phyloP scores from a whole-genome alignment of 768 basidiomycete species.

The Phylloporus sp. region DNA sequence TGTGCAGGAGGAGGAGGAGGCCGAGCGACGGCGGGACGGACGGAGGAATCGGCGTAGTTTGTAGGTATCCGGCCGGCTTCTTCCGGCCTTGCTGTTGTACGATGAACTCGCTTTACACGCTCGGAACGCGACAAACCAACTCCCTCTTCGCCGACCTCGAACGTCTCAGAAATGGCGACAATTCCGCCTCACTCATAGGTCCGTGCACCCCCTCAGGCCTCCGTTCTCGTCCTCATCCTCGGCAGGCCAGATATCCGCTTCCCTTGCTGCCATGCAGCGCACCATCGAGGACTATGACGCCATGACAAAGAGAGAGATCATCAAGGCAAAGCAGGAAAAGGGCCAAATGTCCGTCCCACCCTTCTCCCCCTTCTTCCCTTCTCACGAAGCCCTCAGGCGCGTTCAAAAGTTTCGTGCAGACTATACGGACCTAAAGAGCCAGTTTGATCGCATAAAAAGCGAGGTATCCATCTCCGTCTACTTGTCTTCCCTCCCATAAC shows the following conservation, averaged over 20 bases:
- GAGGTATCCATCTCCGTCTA: slow-evolving; percentile 32
- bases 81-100: slow-evolving; percentile 8
- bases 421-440: slow-evolving; percentile 72
- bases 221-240: slow-evolving; percentile 15
- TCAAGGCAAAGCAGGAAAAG: slow-evolving; percentile 95
- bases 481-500: background rate
- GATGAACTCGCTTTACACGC: slow-evolving; percentile 96
- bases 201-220: slow-evolving; percentile 21
- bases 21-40: slow-evolving; percentile 49
- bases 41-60: slow-evolving; percentile 56
- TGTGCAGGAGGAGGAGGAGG: slow-evolving; percentile 23
- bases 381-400: slow-evolving; percentile 52
- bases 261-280: slow-evolving; percentile 87
- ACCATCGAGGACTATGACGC: slow-evolving; percentile 97
- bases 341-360: slow-evolving; percentile 70
- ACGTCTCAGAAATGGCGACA: slow-evolving; percentile 74
- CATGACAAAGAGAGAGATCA: slow-evolving; percentile 94
- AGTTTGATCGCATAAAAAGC: slow-evolving; percentile 75
- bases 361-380: background rate
- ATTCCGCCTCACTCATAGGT: slow-evolving; percentile 81
- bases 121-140: slow-evolving; percentile 87
- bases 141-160: slow-evolving; percentile 86
- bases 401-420: slow-evolving; percentile 89
- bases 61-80: slow-evolving; percentile 9
- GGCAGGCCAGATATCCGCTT: slow-evolving; percentile 96